Conservation (phyloP, 768 basidiomycete species). For the Lactarius deliciosus region DNA sequence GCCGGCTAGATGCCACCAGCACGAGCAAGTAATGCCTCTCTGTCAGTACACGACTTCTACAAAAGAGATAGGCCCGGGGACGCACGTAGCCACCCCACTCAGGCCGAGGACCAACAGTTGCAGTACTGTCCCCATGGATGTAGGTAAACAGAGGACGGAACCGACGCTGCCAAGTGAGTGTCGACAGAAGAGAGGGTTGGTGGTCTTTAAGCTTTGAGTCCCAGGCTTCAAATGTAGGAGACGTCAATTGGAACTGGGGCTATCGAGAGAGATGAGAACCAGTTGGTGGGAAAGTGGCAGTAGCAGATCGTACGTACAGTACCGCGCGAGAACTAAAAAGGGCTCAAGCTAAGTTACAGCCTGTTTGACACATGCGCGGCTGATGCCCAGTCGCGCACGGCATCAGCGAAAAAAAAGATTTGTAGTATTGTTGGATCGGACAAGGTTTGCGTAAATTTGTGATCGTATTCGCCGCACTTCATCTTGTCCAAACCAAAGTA, state of each 20-base stretch:
- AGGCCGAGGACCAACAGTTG: not conserved
- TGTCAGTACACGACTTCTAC: not conserved
- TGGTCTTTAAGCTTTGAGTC: not conserved
- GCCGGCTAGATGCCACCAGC: conserved; percentile 10
- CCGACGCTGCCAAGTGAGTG: not conserved
- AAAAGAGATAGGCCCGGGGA: not conserved
- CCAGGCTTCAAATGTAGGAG: not conserved
- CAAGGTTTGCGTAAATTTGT: too few relatives aligned
- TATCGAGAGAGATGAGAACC: not conserved
- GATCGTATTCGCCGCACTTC: too few relatives aligned
- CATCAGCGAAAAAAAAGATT: too few relatives aligned
- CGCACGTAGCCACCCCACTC: not conserved
- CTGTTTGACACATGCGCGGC: too few relatives aligned
- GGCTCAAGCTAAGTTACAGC: too few relatives aligned
- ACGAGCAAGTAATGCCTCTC: not conserved
- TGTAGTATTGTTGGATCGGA: too few relatives aligned
- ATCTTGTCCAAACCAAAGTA: too few relatives aligned
- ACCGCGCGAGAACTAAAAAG: not conserved
- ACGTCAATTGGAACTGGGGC: not conserved
- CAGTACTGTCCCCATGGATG: not conserved
- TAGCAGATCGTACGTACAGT: not conserved
- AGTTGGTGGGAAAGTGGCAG: not conserved
- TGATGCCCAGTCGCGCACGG: too few relatives aligned
- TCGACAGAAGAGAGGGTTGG: not conserved
- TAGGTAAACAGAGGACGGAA: not conserved